Evolutionary conservation across 306 rosid species (phyloP), one percentile per base, ranked within the genome.

Genomic region (Begonia loranthoides): DNA sequence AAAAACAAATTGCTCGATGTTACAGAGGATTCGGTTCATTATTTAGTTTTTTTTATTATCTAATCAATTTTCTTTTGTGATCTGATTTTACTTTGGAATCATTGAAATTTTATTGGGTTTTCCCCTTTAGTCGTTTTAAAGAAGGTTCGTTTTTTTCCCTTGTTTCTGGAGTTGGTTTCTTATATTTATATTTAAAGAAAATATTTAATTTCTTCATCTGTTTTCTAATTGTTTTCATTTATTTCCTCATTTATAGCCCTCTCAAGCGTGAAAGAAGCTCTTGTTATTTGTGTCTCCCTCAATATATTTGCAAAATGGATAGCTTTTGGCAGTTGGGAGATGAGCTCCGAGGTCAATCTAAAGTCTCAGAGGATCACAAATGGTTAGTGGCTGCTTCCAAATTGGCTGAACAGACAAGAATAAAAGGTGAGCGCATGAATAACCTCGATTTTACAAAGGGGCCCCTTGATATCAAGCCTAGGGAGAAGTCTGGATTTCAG

Each of bases 321-420:
- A 81, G 94, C 84, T 92, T 80, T 66, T 92, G 99, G 96, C 99
- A 92, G 56, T 67, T 92, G 69, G 95, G 96, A 5, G 95, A 86
- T 39, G 94, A 92, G 68, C 99, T 92, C 50, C 96, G 99, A 5
- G 99, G 96, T 50, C 99, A 86, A 72, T 70, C 88, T 1, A 92
- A 85, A 75, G 76, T 70, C 21, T 78, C 96, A 4, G 99, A 92
- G 71, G 99, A 92, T 78, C 84, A 92, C 67, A 81, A 83, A 65
- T 92, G 99, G 99, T 63, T 73, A 6, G 66, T 87, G 87, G 99
- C 66, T 51, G 94, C 96, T 61, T 92, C 96, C 3, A 92, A 80
- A 63, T 77, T 92, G 74, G 96, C 96, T 59, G 99, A 86, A 70
- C 99, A 92, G 73, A 87, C 94, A n/a, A 79, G 93, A 68, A 68